A percentile compares a stretch with the other conserved stretches of the same genome.
phyloP scores from a whole-genome alignment of 306 rosid genomes.

The Corylus heterophylla region DNA sequence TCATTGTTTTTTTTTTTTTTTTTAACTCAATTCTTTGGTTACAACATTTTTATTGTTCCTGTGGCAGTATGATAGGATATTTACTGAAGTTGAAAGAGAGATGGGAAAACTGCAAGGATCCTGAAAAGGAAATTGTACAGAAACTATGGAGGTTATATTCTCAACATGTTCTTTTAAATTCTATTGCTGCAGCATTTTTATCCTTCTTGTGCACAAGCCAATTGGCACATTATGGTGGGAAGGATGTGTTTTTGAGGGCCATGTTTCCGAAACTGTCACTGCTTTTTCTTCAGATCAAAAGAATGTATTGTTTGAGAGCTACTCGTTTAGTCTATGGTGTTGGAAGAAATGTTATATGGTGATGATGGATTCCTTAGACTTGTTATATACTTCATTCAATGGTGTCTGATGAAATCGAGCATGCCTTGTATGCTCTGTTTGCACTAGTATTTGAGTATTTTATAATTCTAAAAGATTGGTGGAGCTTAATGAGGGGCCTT shows the following conservation, averaged over 20 bases:
- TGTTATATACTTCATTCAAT: not conserved
- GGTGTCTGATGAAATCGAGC: not conserved
- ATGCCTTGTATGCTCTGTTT: not conserved
- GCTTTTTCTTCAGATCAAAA: constrained; percentile 2
- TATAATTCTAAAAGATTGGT: not conserved
- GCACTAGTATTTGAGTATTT: not conserved
- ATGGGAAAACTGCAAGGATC: constrained; percentile 68
- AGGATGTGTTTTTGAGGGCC: constrained; percentile 10
- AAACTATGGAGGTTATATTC: constrained; percentile 62
- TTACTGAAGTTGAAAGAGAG: constrained; percentile 65
- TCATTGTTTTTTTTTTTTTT: not conserved
- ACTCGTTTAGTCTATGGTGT: not conserved
- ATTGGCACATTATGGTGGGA: constrained; percentile 14
- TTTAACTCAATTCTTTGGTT: not conserved
- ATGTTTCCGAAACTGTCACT: constrained; percentile 7
- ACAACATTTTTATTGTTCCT: constrained; percentile 26
- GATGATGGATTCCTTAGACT: not conserved
- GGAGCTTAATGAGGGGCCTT: not conserved
- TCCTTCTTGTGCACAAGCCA: not conserved
- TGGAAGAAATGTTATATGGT: not conserved
- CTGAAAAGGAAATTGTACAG: constrained; percentile 70
- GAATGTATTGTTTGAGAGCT: not conserved
- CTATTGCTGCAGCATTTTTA: not conserved
- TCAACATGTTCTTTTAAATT: not conserved
- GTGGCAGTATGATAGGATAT: constrained; percentile 77